Evolutionary conservation across 2,329 filamentous ascomycete species (phyloP), one percentile per base, ranked within the genome.

Genomic region (Aspergillus jensenii): DNA sequence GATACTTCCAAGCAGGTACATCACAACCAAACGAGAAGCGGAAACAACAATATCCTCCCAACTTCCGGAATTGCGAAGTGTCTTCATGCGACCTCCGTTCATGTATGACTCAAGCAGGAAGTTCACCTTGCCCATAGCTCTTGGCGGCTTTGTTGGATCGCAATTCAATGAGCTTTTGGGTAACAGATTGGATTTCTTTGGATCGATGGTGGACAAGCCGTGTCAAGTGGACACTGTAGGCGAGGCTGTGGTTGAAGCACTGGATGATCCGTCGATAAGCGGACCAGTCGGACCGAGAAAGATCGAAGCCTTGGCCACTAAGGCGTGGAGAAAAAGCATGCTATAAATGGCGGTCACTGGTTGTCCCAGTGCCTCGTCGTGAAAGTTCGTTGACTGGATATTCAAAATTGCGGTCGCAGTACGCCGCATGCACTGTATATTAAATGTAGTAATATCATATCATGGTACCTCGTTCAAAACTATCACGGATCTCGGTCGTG

Each of bases 401-500:
- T 39, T 40, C 19, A 39, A 41, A 51, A 14, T 17, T 25, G 31
- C 41, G 19, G 41, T 8, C n/a, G 17, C 21, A 31, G 41, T 11
- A 8, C 17, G 48, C 49, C 7, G 31, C 50, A 39, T 37, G 46
- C 25, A 53, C 48, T 64, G 64, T 64, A 66, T 53, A 57, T 48
- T 61, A 67, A 37, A 50, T 47, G 52, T 61, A 60, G 55, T 53
- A 31, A 56, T 59, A 56, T 78, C 82, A 98, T 74, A 98, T 95
- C 84, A 96, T 96, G 3, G 95, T 98, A 17, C 95, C 95, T 63
- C 95, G 86, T 83, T 99, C 95, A 74, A 99, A 99, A 76, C 90
- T 97, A 72, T 99, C 95, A 71, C 95, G 83, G 68, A 99, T 98
- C 75, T 99, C 95, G 33, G 90, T 87, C 46, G 95, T 99, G 76